Percentiles rank a stretch among this genome's conserved stretches.
Evolutionary conservation across 2,329 filamentous ascomycete species (phyloP).

Genomic region (Talaromyces marneffei): DNA sequence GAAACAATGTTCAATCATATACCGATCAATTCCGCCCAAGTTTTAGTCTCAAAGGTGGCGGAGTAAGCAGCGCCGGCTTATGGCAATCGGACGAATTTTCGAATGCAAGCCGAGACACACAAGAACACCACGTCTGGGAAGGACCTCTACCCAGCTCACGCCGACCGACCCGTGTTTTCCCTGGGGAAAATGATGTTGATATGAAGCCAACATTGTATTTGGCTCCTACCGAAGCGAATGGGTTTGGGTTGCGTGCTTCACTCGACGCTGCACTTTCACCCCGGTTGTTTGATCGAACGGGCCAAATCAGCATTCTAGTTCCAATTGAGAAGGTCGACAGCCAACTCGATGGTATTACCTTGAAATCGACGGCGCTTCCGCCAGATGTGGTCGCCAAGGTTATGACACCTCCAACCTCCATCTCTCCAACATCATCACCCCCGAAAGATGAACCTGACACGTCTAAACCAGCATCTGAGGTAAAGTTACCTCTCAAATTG

Average conservation of each 20-base stretch:
- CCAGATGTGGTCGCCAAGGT: slow-evolving; percentile 40
- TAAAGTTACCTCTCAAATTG: slow-evolving; percentile 29
- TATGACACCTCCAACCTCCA: slow-evolving; percentile 40
- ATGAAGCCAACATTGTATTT: slow-evolving; percentile 22
- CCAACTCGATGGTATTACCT: slow-evolving; percentile 42
- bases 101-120: slow-evolving; percentile 1
- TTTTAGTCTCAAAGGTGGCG: neutral
- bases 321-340: slow-evolving; percentile 44
- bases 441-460: slow-evolving; percentile 18
- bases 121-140: slow-evolving; percentile 38
- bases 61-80: neutral
- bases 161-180: slow-evolving; percentile 41
- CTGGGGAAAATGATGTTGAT: slow-evolving; percentile 23
- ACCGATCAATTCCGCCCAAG: neutral
- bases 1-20: neutral
- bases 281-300: slow-evolving; percentile 27
- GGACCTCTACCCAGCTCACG: slow-evolving; percentile 33
- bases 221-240: slow-evolving; percentile 28
- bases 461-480: slow-evolving; percentile 7
- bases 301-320: slow-evolving; percentile 34
- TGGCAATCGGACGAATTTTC: neutral
- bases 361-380: slow-evolving; percentile 41
- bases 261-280: slow-evolving; percentile 39
- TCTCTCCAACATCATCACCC: slow-evolving; percentile 28
- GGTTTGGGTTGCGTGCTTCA: slow-evolving; percentile 26